These are phyloP conservation scores for Erucastrum elatum DNA, from an alignment of 345 rosid genomes.

Conservation along the genomic window DNA sequence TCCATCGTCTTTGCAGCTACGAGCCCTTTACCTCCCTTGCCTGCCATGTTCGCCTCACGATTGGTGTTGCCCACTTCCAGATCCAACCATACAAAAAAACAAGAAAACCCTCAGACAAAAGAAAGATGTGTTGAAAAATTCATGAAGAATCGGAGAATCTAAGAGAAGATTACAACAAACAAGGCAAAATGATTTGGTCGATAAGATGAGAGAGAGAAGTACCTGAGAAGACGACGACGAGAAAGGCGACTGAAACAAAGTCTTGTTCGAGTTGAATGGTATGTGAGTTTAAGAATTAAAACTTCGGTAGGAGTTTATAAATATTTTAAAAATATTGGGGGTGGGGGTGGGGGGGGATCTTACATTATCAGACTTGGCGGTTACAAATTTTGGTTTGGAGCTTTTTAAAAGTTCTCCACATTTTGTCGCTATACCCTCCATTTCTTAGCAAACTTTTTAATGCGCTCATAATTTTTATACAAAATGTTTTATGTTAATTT, in stretches of 20 bases:
- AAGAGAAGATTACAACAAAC: neutral
- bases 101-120: neutral
- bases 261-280: constrained; percentile 1
- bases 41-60: constrained; percentile 55
- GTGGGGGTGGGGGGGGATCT: constrained; percentile 4
- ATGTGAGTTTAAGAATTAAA: neutral
- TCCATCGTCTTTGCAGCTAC: constrained; percentile 81
- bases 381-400: neutral
- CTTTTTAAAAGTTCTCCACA: neutral
- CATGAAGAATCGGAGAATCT: neutral
- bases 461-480: neutral
- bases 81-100: constrained; percentile 7
- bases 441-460: neutral
- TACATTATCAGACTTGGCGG: constrained; percentile 7
- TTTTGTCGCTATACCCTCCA: constrained; percentile 2
- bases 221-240: constrained; percentile 29
- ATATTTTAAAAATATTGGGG: constrained; percentile 18
- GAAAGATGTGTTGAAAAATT: constrained; percentile 4
- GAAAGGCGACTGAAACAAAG: neutral
- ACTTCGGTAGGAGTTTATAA: constrained; percentile 34
- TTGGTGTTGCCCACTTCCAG: neutral
- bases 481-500: too few relatives aligned
- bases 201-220: neutral
- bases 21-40: constrained; percentile 95
- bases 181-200: neutral